These are phyloP conservation scores for Houttuynia cordata DNA, from an alignment of 164 flowering plant genomes.

Conservation along the genomic window DNA sequence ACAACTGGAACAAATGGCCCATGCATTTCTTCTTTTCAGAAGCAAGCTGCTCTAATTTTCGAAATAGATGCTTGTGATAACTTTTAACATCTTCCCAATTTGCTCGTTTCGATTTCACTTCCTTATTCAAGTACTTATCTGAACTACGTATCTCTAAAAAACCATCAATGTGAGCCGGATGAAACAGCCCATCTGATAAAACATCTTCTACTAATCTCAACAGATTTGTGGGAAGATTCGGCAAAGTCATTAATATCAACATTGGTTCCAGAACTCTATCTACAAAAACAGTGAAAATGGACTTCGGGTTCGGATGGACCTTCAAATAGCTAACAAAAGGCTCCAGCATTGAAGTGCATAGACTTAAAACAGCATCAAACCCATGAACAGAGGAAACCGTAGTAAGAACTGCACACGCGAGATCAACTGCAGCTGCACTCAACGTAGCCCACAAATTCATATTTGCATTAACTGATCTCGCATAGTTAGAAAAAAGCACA, in stretches of 20 bases:
- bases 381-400: slow-evolving; percentile 10
- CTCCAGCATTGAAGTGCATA: slow-evolving; percentile 47
- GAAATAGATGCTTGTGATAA: slow-evolving; percentile 73
- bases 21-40: slow-evolving; percentile 32
- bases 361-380: slow-evolving; percentile 19
- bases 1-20: slow-evolving; percentile 53
- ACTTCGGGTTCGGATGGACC: slow-evolving; percentile 62
- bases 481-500: slow-evolving; percentile 40
- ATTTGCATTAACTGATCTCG: slow-evolving; percentile 47
- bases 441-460: slow-evolving; percentile 54
- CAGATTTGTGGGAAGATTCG: slow-evolving; percentile 15
- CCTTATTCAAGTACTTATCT: slow-evolving; percentile 23
- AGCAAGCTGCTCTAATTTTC: slow-evolving; percentile 37
- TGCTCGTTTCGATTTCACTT: slow-evolving; percentile 16
- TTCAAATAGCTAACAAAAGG: slow-evolving; percentile 60
- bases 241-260: slow-evolving; percentile 28
- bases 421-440: slow-evolving; percentile 27
- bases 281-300: slow-evolving; percentile 48
- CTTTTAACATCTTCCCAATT: slow-evolving; percentile 38
- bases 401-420: slow-evolving; percentile 20
- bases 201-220: slow-evolving; percentile 43
- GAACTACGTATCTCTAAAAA: slow-evolving; percentile 37
- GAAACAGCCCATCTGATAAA: slow-evolving; percentile 63
- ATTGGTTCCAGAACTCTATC: slow-evolving; percentile 69
- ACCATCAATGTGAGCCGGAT: slow-evolving; percentile 68